Conservation (phyloP, 2,329 filamentous ascomycete species). For the Didymella pomorum region DNA sequence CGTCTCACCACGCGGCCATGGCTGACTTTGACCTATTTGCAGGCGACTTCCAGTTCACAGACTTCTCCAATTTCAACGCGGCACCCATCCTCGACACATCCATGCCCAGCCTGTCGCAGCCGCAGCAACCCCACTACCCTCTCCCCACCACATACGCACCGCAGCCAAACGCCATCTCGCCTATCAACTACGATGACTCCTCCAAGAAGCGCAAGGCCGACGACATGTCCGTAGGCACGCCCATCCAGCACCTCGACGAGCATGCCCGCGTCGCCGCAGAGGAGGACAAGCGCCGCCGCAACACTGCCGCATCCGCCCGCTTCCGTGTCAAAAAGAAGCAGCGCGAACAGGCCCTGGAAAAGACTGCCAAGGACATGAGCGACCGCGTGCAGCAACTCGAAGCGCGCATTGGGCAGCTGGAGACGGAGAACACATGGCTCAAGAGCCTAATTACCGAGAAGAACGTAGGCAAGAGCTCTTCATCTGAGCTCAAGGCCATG, state of each 20-base stretch:
- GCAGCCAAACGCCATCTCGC: slow-evolving; percentile 41
- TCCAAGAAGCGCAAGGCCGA: slow-evolving; percentile 60
- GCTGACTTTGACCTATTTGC: slow-evolving; percentile 48
- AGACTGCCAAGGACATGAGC: slow-evolving; percentile 60
- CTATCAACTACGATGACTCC: slow-evolving; percentile 37
- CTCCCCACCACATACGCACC: slow-evolving; percentile 41
- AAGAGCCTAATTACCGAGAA: slow-evolving; percentile 62
- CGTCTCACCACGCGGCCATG: slow-evolving; percentile 30
- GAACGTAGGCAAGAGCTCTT: slow-evolving; percentile 49
- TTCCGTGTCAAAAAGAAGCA: slow-evolving; percentile 66
- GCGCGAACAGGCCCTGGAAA: slow-evolving; percentile 61
- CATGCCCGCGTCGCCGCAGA: slow-evolving; percentile 57
- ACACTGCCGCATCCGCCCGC: slow-evolving; percentile 61
- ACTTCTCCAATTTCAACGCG: slow-evolving; percentile 54
- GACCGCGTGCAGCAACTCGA: slow-evolving; percentile 60
- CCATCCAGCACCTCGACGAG: slow-evolving; percentile 54
- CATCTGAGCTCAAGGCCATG: slow-evolving; percentile 44
- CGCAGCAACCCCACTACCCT: slow-evolving; percentile 37
- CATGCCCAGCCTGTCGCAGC: slow-evolving; percentile 38
- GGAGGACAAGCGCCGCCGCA: slow-evolving; percentile 62
- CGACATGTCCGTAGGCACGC: slow-evolving; percentile 39
- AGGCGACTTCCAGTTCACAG: slow-evolving; percentile 57
- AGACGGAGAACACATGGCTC: slow-evolving; percentile 63
- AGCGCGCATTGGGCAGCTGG: slow-evolving; percentile 62
- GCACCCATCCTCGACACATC: slow-evolving; percentile 44